Evolutionary conservation across 352 stramenopile species (phyloP), one percentile per base, ranked within the genome.

Genomic region (Elongisporangium prolatum): DNA sequence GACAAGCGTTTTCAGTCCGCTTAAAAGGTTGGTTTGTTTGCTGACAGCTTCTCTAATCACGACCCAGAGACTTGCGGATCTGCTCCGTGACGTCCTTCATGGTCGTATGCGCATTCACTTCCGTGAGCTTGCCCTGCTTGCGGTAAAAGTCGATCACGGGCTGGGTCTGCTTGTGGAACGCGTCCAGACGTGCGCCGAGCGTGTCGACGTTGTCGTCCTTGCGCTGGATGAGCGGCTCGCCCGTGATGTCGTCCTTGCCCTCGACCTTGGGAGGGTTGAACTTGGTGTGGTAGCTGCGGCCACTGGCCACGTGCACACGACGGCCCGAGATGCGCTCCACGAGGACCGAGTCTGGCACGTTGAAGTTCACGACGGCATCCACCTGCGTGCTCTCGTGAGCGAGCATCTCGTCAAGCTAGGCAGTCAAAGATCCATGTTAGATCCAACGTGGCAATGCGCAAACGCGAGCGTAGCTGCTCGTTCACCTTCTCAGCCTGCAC

Each of bases 251-350:
- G 74, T 95, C 86, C 64, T 87, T 86, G 60, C 74, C 82, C 0
- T 72, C 72, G 14, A 88, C 83, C 82, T 98, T 97, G 24, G 97
- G 97, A 52, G 96, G 95, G 62, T 96, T 96, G 79, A 98, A 99
- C 86, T 98, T 98, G 60, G 98, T 85, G 74, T 99, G 97, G 80
- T 99, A 99, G 72, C 85, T 98, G 64, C 95, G 88, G 75, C 97
- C 97, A 40, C 75, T 97, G n/a, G 72, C 84, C 52, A 93, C 88
- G 85, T 99, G 95, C 71, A 99, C 97, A 68, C 96, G 97, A 62
- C 97, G 90, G 59, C 97, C 97, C 21, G 95, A 93, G 64, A 99
- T 98, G 62, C 97, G 92, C 68, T 99, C 95, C 63, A 98, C 93
- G 44, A 99, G 78, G 44, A 98, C 89, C 57, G 84, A 78, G 77